Percentiles rank a stretch among this genome's conserved stretches.
Evolutionary conservation across 2,329 filamentous ascomycete species (phyloP).

Genomic region (Madurella mycetomatis): DNA sequence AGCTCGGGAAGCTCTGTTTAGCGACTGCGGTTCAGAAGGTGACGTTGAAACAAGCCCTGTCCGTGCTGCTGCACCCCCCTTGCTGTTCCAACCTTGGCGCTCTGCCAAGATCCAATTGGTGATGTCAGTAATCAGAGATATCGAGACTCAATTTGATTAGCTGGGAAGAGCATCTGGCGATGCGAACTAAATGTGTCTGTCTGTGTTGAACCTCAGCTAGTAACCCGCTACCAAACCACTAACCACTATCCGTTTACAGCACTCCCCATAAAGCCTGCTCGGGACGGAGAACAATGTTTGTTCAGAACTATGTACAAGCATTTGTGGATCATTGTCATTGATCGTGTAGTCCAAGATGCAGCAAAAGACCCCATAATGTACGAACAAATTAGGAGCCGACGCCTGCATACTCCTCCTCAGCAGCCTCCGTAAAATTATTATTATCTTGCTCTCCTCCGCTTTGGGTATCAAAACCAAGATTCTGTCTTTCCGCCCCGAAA

Average conservation of each 20-base stretch:
- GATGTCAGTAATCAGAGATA: not conserved
- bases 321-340: no score
- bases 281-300: no score
- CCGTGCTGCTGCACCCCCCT: conserved; percentile 4
- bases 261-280: no score
- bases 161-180: no score
- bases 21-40: conserved; percentile 10
- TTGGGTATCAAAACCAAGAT: not conserved
- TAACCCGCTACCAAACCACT: no score
- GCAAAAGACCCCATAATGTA: not conserved
- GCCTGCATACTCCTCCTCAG: not conserved
- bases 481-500: not conserved
- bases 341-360: no score
- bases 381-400: not conserved
- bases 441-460: not conserved
- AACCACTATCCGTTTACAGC: no score
- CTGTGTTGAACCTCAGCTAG: no score
- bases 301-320: no score
- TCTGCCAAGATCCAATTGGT: not conserved
- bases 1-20: conserved; percentile 6
- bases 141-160: not conserved
- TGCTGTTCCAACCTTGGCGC: not conserved
- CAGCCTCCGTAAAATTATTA: not conserved
- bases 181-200: no score
- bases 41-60: conserved; percentile 21